Conservation (phyloP, 2,329 filamentous ascomycete species). For the Fusarium verrucosum region DNA sequence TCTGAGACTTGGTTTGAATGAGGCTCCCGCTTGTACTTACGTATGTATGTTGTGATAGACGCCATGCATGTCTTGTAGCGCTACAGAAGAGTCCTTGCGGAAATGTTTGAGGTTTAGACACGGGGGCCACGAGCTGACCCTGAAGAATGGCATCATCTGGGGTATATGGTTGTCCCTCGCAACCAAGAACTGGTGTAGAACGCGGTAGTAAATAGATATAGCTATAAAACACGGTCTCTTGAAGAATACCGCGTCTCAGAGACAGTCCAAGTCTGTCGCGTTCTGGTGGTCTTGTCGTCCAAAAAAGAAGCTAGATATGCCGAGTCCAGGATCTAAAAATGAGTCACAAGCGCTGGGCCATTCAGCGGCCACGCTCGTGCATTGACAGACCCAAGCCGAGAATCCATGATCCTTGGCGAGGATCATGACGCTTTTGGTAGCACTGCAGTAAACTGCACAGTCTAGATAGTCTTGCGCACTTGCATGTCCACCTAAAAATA, state of each 20-base stretch:
- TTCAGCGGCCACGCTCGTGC: constrained; percentile 46
- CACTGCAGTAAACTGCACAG: no score
- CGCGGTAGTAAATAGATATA: constrained; percentile 25
- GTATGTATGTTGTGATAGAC: neutral
- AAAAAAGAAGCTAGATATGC: constrained; percentile 20
- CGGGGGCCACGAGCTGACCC: constrained; percentile 30
- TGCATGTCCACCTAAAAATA: neutral
- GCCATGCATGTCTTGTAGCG: constrained; percentile 7
- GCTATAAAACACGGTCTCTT: constrained; percentile 16
- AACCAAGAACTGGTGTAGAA: constrained; percentile 15
- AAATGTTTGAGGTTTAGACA: constrained; percentile 9
- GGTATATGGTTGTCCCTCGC: constrained; percentile 28
- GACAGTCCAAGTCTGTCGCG: constrained; percentile 6
- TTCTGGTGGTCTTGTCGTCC: constrained; percentile 11
- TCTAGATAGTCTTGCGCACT: constrained; percentile 20
- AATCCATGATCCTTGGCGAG: constrained; percentile 34
- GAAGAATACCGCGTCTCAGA: constrained; percentile 13
- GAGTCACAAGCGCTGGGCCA: constrained; percentile 49
- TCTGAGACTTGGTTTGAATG: constrained; percentile 19
- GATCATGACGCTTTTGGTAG: constrained; percentile 24
- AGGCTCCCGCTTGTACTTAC: constrained; percentile 4
- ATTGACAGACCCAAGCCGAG: constrained; percentile 44
- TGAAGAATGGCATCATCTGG: constrained; percentile 16
- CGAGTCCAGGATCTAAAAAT: constrained; percentile 44
- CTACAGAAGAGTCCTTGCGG: neutral